Percentiles rank a stretch among this genome's conserved stretches.
Conservation (phyloP, 2,329 filamentous ascomycete species). For the Pestalotiopsis sp. region DNA sequence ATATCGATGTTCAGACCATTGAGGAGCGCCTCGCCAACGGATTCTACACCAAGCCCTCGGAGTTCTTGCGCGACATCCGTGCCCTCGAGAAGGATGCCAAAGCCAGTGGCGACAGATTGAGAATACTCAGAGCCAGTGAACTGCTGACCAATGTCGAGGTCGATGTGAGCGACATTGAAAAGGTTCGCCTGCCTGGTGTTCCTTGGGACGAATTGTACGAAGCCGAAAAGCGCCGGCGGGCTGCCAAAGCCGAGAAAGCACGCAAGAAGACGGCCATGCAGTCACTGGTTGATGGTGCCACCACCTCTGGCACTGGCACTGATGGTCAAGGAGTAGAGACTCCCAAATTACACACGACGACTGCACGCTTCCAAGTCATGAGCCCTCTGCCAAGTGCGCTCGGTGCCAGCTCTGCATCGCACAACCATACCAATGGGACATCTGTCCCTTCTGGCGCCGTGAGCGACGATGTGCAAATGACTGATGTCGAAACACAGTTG, state of each 20-base stretch:
- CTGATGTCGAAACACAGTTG: slow-evolving; percentile 49
- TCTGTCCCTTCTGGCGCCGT: slow-evolving; percentile 49
- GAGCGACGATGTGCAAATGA: slow-evolving; percentile 66
- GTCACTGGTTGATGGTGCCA: slow-evolving; percentile 47
- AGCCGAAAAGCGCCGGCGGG: slow-evolving; percentile 68
- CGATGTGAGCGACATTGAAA: slow-evolving; percentile 79
- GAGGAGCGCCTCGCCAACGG: slow-evolving; percentile 97
- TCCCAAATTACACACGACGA: slow-evolving; percentile 47
- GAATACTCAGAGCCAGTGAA: slow-evolving; percentile 86
- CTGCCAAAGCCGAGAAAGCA: slow-evolving; percentile 60
- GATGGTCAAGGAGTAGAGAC: slow-evolving; percentile 54
- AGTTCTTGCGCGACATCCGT: slow-evolving; percentile 88
- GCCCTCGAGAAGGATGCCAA: slow-evolving; percentile 83
- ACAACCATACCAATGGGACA: slow-evolving; percentile 55
- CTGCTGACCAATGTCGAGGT: slow-evolving; percentile 92
- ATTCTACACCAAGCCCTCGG: slow-evolving; percentile 87
- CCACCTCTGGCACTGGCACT: slow-evolving; percentile 52
- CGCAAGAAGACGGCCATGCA: slow-evolving; percentile 66
- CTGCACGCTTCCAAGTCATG: slow-evolving; percentile 58
- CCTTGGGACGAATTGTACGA: slow-evolving; percentile 84
- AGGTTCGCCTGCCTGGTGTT: slow-evolving; percentile 55
- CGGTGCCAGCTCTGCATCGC: slow-evolving; percentile 42
- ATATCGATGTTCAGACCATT: slow-evolving; percentile 83
- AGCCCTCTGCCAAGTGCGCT: slow-evolving; percentile 64
- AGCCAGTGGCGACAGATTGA: slow-evolving; percentile 79